These are phyloP conservation scores for Boletus sp. DNA, from an alignment of 768 basidiomycete genomes.

Conservation along the genomic window DNA sequence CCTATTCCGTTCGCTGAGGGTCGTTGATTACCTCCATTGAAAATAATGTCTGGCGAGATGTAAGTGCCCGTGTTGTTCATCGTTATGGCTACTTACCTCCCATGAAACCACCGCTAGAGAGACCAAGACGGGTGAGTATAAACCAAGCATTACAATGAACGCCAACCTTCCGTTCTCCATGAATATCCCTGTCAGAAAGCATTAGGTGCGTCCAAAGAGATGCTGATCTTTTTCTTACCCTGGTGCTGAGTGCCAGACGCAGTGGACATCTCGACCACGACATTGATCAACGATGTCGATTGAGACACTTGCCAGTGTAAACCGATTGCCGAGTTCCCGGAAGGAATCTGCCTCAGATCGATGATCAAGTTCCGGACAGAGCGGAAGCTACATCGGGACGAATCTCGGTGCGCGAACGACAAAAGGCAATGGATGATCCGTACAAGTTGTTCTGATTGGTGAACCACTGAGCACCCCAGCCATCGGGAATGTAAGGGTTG, in stretches of 20 bases:
- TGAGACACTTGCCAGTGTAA: slow-evolving; percentile 85
- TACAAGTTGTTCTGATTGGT: slow-evolving; percentile 25
- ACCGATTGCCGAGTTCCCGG: slow-evolving; percentile 54
- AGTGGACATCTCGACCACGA: slow-evolving; percentile 70
- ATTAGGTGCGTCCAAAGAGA: background rate
- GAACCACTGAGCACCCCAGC: slow-evolving; percentile 31
- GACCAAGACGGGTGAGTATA: background rate
- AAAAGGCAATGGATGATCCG: background rate
- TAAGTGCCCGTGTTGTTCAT: background rate
- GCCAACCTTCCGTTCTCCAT: slow-evolving; percentile 70
- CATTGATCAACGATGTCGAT: slow-evolving; percentile 68
- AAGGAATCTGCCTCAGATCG: slow-evolving; percentile 56
- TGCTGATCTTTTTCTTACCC: slow-evolving; percentile 39
- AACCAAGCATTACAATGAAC: background rate
- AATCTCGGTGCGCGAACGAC: background rate
- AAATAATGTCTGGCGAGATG: slow-evolving; percentile 32
- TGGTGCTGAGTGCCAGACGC: slow-evolving; percentile 59
- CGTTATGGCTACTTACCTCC: slow-evolving; percentile 42
- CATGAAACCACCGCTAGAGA: slow-evolving; percentile 42
- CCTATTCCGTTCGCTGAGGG: background rate
- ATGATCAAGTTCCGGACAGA: slow-evolving; percentile 74
- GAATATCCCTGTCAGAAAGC: slow-evolving; percentile 42
- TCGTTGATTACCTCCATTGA: slow-evolving; percentile 36
- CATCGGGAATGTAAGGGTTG: slow-evolving; percentile 65
- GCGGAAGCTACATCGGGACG: slow-evolving; percentile 46